phyloP scores from a whole-genome alignment of 73 alveolate species.

The Tetrahymena thermophila region DNA sequence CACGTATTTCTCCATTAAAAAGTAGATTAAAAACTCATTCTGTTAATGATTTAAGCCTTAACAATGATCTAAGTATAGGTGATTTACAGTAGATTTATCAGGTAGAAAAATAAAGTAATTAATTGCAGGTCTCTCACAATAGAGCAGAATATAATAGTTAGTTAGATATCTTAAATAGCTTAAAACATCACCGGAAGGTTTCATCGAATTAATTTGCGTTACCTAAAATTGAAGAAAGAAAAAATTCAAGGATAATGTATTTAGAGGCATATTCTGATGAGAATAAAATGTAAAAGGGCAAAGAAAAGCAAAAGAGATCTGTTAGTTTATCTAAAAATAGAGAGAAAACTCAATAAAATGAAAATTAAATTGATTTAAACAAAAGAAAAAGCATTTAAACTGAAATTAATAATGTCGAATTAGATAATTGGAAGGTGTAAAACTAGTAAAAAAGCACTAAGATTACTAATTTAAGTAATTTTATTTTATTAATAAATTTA shows the following conservation, averaged over 20 bases:
- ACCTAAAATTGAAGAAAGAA: neutral
- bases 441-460: neutral
- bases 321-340: neutral
- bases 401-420: neutral
- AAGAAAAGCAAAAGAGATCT: neutral
- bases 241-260: neutral
- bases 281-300: neutral
- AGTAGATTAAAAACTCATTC: neutral
- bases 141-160: neutral
- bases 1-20: neutral
- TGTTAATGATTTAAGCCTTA: neutral
- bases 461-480: neutral
- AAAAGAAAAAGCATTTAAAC: neutral
- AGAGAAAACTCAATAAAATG: neutral
- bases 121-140: neutral
- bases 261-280: neutral
- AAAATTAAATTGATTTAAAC: neutral
- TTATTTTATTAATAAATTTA: neutral
- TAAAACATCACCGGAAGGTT: neutral
- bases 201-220: neutral
- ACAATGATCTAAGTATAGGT: neutral
- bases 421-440: neutral
- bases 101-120: neutral
- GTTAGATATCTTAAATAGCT: neutral
- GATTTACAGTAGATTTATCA: neutral